Conservation (phyloP, 2,329 filamentous ascomycete genomes). For the Colletotrichum melonis region DNA sequence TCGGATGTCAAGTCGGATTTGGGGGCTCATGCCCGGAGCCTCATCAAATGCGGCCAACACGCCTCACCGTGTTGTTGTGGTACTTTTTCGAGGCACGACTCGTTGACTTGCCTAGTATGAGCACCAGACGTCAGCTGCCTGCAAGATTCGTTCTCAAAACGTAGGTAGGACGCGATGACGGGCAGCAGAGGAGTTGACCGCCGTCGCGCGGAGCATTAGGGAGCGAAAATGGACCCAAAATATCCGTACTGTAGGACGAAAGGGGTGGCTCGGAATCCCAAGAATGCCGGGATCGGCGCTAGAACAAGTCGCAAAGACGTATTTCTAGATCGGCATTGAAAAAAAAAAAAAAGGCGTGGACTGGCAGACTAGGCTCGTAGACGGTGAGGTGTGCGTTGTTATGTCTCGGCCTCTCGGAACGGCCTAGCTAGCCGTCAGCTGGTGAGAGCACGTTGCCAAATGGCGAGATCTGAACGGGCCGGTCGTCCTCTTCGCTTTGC, state of each 20-base stretch:
- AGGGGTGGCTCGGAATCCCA: neutral
- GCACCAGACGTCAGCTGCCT: neutral
- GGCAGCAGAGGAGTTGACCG: neutral
- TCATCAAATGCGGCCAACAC: neutral
- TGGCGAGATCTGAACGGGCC: constrained; percentile 28
- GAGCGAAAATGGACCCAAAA: neutral
- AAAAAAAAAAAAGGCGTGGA: neutral
- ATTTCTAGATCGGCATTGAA: neutral
- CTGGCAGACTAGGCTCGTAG: neutral
- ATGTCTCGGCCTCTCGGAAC: constrained; percentile 13
- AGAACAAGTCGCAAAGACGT: neutral
- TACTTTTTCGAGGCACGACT: neutral
- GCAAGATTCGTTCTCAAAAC: neutral
- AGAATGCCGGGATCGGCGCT: constrained; percentile 5
- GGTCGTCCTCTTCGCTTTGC: neutral
- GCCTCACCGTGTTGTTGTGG: neutral
- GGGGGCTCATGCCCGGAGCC: constrained; percentile 13
- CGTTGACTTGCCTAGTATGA: neutral
- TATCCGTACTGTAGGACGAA: neutral
- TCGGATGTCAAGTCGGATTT: constrained; percentile 1
- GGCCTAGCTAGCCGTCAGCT: constrained; percentile 8
- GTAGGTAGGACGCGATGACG: constrained; percentile 2
- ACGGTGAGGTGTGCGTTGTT: constrained; percentile 1
- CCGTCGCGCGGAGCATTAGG: neutral
- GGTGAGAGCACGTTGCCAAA: constrained; percentile 28